Evolutionary conservation across 257 asterid genomes (phyloP).

Genomic region (Salvia hispanica): DNA sequence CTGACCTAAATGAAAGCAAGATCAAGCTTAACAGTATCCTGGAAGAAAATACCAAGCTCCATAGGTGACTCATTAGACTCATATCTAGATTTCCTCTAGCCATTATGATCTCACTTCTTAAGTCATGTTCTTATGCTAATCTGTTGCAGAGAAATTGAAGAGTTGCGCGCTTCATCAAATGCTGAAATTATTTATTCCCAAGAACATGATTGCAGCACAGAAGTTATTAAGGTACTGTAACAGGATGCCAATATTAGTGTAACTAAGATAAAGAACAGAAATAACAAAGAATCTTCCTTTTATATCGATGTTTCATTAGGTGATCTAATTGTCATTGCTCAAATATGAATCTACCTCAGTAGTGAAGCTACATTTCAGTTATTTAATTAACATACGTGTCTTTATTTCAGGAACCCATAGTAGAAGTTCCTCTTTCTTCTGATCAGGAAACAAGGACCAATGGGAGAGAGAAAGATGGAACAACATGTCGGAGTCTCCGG

Average conservation of each 20-base stretch:
- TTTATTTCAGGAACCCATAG: slow-evolving; percentile 68
- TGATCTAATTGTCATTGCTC: slow-evolving; percentile 9
- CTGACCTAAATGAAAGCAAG: slow-evolving; percentile 70
- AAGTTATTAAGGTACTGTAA: slow-evolving; percentile 66
- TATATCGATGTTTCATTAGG: not conserved
- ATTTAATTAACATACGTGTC: slow-evolving; percentile 29
- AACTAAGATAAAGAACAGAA: not conserved
- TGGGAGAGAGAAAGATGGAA: slow-evolving; percentile 42
- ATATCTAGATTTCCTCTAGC: slow-evolving; percentile 18
- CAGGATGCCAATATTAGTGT: slow-evolving; percentile 12
- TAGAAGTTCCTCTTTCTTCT: slow-evolving; percentile 52
- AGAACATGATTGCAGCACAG: slow-evolving; percentile 50
- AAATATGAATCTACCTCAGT: slow-evolving; percentile 2
- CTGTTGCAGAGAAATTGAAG: slow-evolving; percentile 66
- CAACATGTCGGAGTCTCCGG: slow-evolving; percentile 29
- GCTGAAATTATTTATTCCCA: slow-evolving; percentile 36
- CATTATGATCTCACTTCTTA: slow-evolving; percentile 15
- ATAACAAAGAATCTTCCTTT: not conserved
- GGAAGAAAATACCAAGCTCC: slow-evolving; percentile 73
- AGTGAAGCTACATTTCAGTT: slow-evolving; percentile 18
- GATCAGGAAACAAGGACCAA: slow-evolving; percentile 35
- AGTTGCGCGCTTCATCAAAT: slow-evolving; percentile 45
- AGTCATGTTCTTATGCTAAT: slow-evolving; percentile 22
- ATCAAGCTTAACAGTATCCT: slow-evolving; percentile 56
- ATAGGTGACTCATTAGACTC: slow-evolving; percentile 45